Base-by-base conservation (phyloP, 768 basidiomycete genomes). In the Rossbeevera mucosa region DNA sequence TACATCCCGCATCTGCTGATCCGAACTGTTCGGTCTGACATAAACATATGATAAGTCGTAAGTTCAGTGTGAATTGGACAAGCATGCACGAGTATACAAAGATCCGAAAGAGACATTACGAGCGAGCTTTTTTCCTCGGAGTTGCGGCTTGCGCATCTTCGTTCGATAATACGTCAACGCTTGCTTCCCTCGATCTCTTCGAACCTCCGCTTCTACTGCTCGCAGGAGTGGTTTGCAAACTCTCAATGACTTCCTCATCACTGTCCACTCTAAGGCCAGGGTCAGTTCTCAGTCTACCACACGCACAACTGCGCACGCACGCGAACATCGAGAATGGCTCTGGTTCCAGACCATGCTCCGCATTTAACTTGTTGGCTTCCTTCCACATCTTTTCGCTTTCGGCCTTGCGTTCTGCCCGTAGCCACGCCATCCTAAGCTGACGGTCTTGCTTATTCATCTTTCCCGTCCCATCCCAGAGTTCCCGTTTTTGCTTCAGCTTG, bases 381-480 rank as follows among this genome's bases (percentile, higher is more conserved):
- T 38, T 47, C 63, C 61, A 71, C 26, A 9, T 55, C 48, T 50
- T 58, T 33, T 61, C 50, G n/a, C 41, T 52, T 18, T 46, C 56
- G 20, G 51, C 52, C 40, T 48, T 63, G 51, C 67, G 60, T 50
- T 56, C 55, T 12, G 51, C 50, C 4, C 61, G 55, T 26, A 69
- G 16, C 62, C 64, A 67, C 30, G 48, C 61, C 52, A 65, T 58
- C 42, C 67, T 50, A 4, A 53, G 9, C 41, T 68, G 67, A 38
- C 65, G 54, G 4, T 50, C 33, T 16, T 44, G 20, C 41, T 62
- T 67, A 16, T 48, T 40, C 63, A 71, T 56, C 44, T 4, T 56
- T 0, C 53, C 65, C 7, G 65, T 67, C 20, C 69, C 67, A 28
- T 69, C 69, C 61, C 61, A 71, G 3, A 67, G 50, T n/a, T 69